Base-by-base conservation (phyloP, 805 yeast species). In the Phaffomyces opuntiae region DNA sequence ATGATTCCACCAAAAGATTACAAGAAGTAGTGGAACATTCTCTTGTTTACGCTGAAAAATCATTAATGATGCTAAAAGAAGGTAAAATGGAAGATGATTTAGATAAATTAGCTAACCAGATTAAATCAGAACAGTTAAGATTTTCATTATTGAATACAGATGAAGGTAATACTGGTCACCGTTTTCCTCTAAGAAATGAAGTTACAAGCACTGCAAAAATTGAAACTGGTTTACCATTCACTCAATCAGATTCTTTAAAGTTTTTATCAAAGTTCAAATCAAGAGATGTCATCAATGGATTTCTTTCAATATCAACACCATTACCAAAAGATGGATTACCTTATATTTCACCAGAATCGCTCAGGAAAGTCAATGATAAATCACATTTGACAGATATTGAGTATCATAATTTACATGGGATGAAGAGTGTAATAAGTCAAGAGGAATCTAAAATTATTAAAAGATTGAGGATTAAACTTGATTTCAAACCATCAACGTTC, bases 251-350 rank as follows among this genome's bases (percentile, higher is more conserved):
- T 11, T 32, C 34, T 14, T 32, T 14, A 8, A 31, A 33, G 3
- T 36, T 42, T 11, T 39, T 40, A 14, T 26, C 41, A 2, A 29
- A 33, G 7, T 32, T 40, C 3, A 41, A 35, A 16, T 17, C 24
- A 9, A 29, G 13, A 29, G 31, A 29, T 29, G 7, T 11, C 40
- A 13, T 16, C 19, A 35, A 35, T 35, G 72, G 73, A 1, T 36
- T 66, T 21, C 55, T 69, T 6, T 51, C 62, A 1, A 47, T 66
- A 9, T 51, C 60, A 2, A 54, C 67, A 2, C 48, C 49, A 2
- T 47, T 63, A 25, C 72, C 73, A 16, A 56, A 61, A 38, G 61
- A 57, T 35, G 62, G 67, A 39, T 47, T 69, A 29, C 68, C 72
- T 6, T 69, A 69, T 46, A 53, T 60, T 39, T 57, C 68, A 9